phyloP scores from a whole-genome alignment of 2,329 filamentous ascomycete species.

The Remersonia thermophila region DNA sequence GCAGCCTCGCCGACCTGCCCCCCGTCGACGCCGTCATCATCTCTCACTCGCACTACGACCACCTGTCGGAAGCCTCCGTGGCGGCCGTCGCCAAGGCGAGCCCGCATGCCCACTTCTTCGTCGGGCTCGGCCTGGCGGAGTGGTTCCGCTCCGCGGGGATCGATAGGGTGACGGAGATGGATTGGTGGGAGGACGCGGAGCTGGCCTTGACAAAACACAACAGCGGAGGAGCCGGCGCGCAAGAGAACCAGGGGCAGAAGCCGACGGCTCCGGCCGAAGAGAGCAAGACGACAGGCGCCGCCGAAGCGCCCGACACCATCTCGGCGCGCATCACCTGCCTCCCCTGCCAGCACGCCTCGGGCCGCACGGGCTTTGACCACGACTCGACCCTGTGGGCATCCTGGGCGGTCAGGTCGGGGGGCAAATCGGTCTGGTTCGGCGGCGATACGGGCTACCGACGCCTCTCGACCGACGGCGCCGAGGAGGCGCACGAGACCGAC shows the following conservation, averaged over 20 bases:
- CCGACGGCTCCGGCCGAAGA: conserved; percentile 13
- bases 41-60: conserved; percentile 87
- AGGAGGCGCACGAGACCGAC: conserved; percentile 46
- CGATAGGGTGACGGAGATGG: conserved; percentile 69
- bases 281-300: neutral
- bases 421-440: conserved; percentile 73
- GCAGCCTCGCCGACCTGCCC: conserved; percentile 66
- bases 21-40: conserved; percentile 67
- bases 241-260: conserved; percentile 13
- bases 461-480: conserved; percentile 68
- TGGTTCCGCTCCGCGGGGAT: conserved; percentile 70
- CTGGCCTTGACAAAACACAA: conserved; percentile 40
- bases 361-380: conserved; percentile 55
- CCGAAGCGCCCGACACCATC: conserved; percentile 36
- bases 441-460: conserved; percentile 85
- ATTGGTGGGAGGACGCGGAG: conserved; percentile 86
- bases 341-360: conserved; percentile 73
- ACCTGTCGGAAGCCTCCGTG: conserved; percentile 67
- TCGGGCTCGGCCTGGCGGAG: conserved; percentile 65
- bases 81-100: conserved; percentile 57
- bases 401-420: conserved; percentile 65
- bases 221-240: conserved; percentile 15
- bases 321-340: conserved; percentile 63
- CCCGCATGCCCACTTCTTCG: conserved; percentile 77
- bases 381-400: conserved; percentile 75